These are phyloP conservation scores for Brassica cretica DNA, from an alignment of 345 rosid genomes.

Conservation along the genomic window DNA sequence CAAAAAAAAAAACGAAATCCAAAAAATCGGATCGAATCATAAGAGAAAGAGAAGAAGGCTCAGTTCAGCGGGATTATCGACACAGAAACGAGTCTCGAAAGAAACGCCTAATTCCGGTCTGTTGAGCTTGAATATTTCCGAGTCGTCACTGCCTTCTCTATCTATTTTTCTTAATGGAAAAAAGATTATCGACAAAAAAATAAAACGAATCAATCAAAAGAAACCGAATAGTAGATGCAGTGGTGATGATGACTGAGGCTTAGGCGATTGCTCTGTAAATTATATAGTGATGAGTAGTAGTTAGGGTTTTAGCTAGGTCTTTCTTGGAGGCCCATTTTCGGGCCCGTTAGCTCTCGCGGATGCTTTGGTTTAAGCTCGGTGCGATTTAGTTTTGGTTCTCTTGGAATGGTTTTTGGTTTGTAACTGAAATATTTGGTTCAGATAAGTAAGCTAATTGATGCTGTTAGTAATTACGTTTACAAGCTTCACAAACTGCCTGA, in stretches of 20 bases:
- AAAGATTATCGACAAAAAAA: too few species aligned
- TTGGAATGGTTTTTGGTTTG: not conserved
- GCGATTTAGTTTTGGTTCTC: not conserved
- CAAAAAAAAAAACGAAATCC: too few species aligned
- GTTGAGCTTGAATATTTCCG: constrained; percentile 90
- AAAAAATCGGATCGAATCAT: not conserved
- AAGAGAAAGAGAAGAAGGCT: not conserved
- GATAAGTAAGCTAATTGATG: too few species aligned
- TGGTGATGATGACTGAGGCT: too few species aligned
- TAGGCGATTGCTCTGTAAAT: not conserved
- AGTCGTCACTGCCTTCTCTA: constrained; percentile 62
- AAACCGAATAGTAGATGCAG: too few species aligned
- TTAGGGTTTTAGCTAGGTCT: not conserved
- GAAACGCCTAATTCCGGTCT: constrained; percentile 88
- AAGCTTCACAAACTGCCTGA: too few species aligned
- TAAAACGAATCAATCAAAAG: too few species aligned
- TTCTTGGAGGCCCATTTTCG: not conserved
- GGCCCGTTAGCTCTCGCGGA: not conserved
- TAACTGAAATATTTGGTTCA: not conserved
- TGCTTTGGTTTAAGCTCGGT: not conserved
- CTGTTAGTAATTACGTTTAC: too few species aligned
- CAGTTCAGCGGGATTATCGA: constrained; percentile 40
- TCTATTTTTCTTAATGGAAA: not conserved
- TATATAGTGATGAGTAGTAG: not conserved
- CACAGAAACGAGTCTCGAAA: constrained; percentile 43